phyloP scores from a whole-genome alignment of 2,329 filamentous ascomycete genomes.

The Trichoderma atroviride region DNA sequence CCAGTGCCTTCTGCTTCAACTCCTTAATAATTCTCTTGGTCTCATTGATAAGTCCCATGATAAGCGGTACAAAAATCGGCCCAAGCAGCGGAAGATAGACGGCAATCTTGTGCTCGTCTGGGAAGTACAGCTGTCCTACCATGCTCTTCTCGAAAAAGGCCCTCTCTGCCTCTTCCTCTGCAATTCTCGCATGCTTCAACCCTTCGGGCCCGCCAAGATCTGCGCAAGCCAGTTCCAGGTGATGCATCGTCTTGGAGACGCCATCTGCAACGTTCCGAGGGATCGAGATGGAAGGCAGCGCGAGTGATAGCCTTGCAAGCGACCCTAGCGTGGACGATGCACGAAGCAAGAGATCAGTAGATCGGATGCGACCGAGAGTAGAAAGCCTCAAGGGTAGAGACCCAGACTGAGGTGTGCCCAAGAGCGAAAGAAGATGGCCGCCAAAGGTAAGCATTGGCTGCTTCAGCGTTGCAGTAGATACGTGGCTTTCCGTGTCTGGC shows the following conservation, averaged over 20 bases:
- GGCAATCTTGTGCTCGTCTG: constrained; percentile 96
- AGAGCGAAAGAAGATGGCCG: constrained; percentile 82
- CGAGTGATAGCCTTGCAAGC: constrained; percentile 79
- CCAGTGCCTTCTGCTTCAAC: constrained; percentile 48
- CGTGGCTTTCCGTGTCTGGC: constrained; percentile 48
- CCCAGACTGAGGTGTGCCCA: constrained; percentile 81
- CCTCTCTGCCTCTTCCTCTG: constrained; percentile 85
- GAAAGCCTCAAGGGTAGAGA: constrained; percentile 85
- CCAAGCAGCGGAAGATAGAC: constrained; percentile 92
- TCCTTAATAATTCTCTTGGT: constrained; percentile 63
- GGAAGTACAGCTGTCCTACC: constrained; percentile 98
- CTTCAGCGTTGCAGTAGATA: constrained; percentile 68
- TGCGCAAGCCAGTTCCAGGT: constrained; percentile 76
- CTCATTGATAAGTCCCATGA: constrained; percentile 84
- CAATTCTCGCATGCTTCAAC: constrained; percentile 77
- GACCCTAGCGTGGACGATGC: constrained; percentile 95
- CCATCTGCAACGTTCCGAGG: constrained; percentile 84
- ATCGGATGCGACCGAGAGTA: constrained; percentile 81
- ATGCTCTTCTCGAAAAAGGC: constrained; percentile 99
- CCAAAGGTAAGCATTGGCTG: constrained; percentile 88
- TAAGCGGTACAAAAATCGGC: constrained; percentile 83
- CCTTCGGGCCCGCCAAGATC: constrained; percentile 68
- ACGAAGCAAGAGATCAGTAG: constrained; percentile 81
- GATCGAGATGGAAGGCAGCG: constrained; percentile 87
- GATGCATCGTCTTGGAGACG: constrained; percentile 75